Percentiles rank a stretch among this genome's conserved stretches.
These are phyloP conservation scores for Corylus avellana DNA, from an alignment of 306 rosid species.

Conservation along the genomic window DNA sequence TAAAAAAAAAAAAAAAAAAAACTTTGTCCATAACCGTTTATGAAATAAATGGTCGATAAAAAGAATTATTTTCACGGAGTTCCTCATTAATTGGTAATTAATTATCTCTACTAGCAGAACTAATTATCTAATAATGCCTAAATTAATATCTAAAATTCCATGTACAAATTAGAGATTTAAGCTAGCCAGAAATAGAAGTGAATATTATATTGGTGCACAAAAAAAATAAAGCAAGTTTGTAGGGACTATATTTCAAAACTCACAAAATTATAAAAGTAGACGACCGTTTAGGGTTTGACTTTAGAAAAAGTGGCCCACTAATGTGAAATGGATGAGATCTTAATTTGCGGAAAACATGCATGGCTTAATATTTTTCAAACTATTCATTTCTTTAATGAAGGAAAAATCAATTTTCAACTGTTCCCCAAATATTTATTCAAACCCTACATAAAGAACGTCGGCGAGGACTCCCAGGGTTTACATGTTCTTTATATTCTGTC, in stretches of 20 bases:
- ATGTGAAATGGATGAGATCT: conserved; percentile 10
- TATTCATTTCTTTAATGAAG: neutral
- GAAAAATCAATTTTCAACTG: neutral
- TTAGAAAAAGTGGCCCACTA: neutral
- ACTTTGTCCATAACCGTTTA: no score
- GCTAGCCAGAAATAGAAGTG: no score
- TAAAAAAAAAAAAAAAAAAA: no score
- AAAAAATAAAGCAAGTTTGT: neutral
- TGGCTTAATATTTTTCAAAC: neutral
- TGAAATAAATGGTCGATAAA: no score
- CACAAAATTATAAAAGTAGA: neutral
- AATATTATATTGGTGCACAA: neutral
- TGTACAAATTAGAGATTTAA: no score
- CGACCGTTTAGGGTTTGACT: conserved; percentile 29
- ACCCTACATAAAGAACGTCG: conserved; percentile 15
- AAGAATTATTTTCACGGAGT: no score
- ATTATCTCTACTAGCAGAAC: no score
- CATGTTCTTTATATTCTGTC: conserved; percentile 12
- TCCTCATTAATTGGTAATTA: no score
- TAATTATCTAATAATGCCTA: no score
- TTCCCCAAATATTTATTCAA: neutral
- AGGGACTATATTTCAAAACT: neutral
- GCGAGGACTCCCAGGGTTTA: conserved; percentile 27
- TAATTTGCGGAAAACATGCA: conserved; percentile 24
- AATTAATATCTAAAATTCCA: no score